phyloP scores from a whole-genome alignment of 345 rosid genomes.

The Passiflora organensis region DNA sequence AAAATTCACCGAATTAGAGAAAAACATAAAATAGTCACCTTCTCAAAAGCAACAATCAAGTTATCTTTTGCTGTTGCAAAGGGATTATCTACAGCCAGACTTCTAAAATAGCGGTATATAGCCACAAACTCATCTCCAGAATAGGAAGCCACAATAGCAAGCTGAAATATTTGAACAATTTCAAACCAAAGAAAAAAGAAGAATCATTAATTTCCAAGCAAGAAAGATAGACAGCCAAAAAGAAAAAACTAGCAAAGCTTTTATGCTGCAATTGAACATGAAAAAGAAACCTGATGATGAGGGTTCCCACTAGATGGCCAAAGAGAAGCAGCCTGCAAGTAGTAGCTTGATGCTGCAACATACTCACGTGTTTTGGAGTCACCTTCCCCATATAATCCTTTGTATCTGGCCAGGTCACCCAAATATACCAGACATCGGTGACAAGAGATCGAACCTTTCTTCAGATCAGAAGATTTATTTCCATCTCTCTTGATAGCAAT shows the following conservation, averaged over 20 bases:
- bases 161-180: constrained; percentile 59
- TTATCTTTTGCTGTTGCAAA: constrained; percentile 96
- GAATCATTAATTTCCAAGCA: neutral
- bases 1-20: neutral
- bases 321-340: constrained; percentile 87
- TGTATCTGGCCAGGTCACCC: constrained; percentile 95
- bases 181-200: neutral
- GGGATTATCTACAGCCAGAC: constrained; percentile 88
- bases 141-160: constrained; percentile 90
- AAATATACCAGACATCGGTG: constrained; percentile 98
- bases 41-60: constrained; percentile 93
- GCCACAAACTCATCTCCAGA: constrained; percentile 76
- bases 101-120: constrained; percentile 87
- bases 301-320: constrained; percentile 92
- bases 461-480: constrained; percentile 59
- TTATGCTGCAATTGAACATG: no score
- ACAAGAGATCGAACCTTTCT: constrained; percentile 79
- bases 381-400: constrained; percentile 86
- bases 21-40: constrained; percentile 52
- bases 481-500: constrained; percentile 65
- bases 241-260: no score
- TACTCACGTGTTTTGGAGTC: constrained; percentile 73
- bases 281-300: constrained; percentile 93
- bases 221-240: no score
- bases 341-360: constrained; percentile 92